These are phyloP conservation scores for Beta macrorhiza DNA, from an alignment of 179 eudicot species.

Conservation along the genomic window DNA sequence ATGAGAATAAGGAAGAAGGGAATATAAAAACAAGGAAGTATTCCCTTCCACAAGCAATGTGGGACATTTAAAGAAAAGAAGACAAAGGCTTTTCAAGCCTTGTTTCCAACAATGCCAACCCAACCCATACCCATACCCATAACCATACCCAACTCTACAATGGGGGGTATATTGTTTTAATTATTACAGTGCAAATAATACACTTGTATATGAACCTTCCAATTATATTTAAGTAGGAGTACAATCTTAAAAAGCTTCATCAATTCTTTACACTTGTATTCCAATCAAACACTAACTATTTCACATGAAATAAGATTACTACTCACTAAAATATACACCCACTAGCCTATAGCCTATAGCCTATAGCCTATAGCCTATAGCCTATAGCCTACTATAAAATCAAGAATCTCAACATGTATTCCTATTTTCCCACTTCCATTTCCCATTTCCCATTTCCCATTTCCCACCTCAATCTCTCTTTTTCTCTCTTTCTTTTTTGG, in stretches of 20 bases:
- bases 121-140: no score
- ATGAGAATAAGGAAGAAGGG: no score
- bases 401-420: constrained; percentile 4
- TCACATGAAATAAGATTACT: not conserved
- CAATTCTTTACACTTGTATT: not conserved
- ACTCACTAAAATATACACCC: not conserved
- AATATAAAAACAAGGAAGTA: no score
- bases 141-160: no score
- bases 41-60: no score
- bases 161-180: no score
- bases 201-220: not conserved
- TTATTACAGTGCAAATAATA: no score
- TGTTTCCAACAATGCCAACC: no score
- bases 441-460: constrained; percentile 11
- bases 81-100: no score
- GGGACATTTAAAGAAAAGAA: no score
- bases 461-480: not conserved
- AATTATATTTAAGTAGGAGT: not conserved
- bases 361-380: no score
- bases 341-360: not conserved
- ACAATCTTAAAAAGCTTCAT: not conserved
- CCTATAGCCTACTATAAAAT: not conserved
- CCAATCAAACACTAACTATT: not conserved
- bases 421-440: constrained; percentile 12
- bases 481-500: not conserved